These are phyloP conservation scores for Fonsecaea erecta DNA, from an alignment of 2,329 filamentous ascomycete species.

Conservation along the genomic window DNA sequence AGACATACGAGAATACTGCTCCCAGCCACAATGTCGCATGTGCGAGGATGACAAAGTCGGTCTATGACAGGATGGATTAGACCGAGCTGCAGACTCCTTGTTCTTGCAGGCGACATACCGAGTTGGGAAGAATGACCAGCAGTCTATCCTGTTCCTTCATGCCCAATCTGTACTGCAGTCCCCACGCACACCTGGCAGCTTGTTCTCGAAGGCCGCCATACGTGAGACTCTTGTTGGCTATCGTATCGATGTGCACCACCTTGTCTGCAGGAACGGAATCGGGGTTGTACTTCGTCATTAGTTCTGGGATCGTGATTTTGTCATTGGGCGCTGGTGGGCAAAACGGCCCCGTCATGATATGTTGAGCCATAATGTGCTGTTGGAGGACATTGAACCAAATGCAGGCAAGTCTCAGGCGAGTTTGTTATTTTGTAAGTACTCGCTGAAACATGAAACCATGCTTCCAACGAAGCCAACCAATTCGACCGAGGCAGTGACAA, in stretches of 20 bases:
- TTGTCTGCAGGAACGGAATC: constrained; percentile 37
- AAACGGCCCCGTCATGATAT: constrained; percentile 6
- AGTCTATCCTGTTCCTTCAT: constrained; percentile 35
- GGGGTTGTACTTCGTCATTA: constrained; percentile 40
- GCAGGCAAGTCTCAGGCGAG: neutral
- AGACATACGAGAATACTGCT: constrained; percentile 35
- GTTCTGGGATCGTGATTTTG: constrained; percentile 37
- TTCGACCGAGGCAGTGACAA: neutral
- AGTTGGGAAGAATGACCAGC: constrained; percentile 39
- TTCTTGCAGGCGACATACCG: constrained; percentile 14
- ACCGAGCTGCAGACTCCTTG: neutral
- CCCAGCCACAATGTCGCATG: constrained; percentile 40
- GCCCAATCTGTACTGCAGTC: constrained; percentile 34
- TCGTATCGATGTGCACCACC: constrained; percentile 38
- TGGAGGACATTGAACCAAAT: neutral
- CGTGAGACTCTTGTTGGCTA: constrained; percentile 37
- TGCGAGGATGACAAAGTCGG: constrained; percentile 39
- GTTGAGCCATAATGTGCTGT: neutral
- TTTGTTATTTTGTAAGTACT: neutral
- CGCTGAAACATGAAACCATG: neutral
- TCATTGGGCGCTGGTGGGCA: constrained; percentile 20
- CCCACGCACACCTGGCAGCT: constrained; percentile 37
- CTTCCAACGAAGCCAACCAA: neutral
- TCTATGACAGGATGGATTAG: constrained; percentile 19
- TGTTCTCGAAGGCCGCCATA: constrained; percentile 39